Evolutionary conservation across 495 filamentous ascomycete genomes (phyloP).

Genomic region (Hyaloscypha variabilis): DNA sequence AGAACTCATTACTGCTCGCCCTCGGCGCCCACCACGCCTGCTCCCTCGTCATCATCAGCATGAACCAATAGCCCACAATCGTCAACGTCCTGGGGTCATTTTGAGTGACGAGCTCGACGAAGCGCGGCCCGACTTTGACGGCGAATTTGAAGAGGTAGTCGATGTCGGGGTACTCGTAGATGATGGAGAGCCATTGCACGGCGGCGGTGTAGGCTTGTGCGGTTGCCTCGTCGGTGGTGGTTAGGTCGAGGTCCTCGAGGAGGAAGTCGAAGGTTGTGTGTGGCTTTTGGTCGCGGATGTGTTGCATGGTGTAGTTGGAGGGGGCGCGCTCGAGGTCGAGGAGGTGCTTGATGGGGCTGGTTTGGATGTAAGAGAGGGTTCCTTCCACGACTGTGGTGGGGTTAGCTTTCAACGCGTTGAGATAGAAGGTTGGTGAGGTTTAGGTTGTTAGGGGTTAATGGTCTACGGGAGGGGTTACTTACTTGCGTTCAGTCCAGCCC

Average conservation of each 20-base stretch:
- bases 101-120: background rate
- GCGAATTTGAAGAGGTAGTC: slow-evolving; percentile 7
- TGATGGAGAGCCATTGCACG: background rate
- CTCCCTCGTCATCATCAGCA: slow-evolving; percentile 10
- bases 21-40: slow-evolving; percentile 16
- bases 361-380: background rate
- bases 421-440: too few relatives aligned
- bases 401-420: background rate
- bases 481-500: background rate
- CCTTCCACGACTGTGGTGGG: background rate
- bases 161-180: background rate
- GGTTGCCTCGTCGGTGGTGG: background rate
- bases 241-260: background rate
- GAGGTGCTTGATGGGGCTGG: background rate
- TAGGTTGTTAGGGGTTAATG: too few relatives aligned
- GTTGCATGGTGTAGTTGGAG: background rate
- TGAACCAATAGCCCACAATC: slow-evolving; percentile 16
- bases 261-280: background rate
- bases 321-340: background rate
- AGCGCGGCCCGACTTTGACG: background rate
- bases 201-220: background rate
- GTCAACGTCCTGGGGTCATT: slow-evolving; percentile 14
- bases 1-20: slow-evolving; percentile 5
- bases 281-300: background rate
- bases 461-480: background rate